Evolutionary conservation across 768 basidiomycete species (phyloP).

Genomic region (Leccinum uliginosum): DNA sequence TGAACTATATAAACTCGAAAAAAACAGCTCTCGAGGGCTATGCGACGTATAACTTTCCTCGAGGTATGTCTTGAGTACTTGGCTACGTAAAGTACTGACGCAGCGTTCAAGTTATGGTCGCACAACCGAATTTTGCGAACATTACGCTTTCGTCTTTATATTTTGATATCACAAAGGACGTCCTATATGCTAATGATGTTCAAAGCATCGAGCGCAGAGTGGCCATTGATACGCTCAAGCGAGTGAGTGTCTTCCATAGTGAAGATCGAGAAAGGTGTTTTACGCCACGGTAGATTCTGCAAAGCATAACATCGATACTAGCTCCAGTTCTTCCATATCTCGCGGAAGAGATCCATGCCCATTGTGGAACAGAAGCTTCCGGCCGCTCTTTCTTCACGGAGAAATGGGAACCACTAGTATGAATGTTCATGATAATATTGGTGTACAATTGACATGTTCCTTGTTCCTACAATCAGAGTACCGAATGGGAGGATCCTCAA

Average conservation of each 20-base stretch:
- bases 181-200: conserved; percentile 77
- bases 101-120: conserved; percentile 53
- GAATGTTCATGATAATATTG: conserved; percentile 19
- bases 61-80: conserved; percentile 44
- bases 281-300: conserved; percentile 46
- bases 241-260: conserved; percentile 39
- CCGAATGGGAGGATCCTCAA: conserved; percentile 57
- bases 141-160: conserved; percentile 86
- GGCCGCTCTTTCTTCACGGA: conserved; percentile 61
- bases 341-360: conserved; percentile 76
- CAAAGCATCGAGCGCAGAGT: conserved; percentile 53
- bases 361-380: conserved; percentile 12
- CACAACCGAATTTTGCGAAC: conserved; percentile 75
- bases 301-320: conserved; percentile 62
- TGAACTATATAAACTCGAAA: conserved; percentile 70
- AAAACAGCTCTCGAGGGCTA: conserved; percentile 64
- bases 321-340: conserved; percentile 89
- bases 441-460: background rate
- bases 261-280: background rate
- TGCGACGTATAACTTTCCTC: conserved; percentile 70
- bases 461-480: conserved; percentile 34
- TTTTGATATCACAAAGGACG: conserved; percentile 87
- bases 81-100: background rate
- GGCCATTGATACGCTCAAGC: conserved; percentile 65
- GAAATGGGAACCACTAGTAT: conserved; percentile 64